These are phyloP conservation scores for Xylariales sp. DNA, from an alignment of 2,329 filamentous ascomycete genomes.

Conservation along the genomic window DNA sequence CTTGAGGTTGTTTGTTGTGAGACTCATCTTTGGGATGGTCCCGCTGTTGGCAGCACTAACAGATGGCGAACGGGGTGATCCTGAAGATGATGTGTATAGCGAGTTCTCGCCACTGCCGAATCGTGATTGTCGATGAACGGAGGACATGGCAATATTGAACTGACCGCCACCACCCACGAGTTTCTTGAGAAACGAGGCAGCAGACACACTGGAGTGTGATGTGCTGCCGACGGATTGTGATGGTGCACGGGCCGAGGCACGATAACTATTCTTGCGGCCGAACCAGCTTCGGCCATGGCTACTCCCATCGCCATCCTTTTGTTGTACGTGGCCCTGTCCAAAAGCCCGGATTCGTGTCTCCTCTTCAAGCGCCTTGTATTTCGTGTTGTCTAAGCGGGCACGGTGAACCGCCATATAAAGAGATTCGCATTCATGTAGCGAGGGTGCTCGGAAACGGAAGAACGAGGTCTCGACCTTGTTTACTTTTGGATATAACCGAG, in stretches of 20 bases:
- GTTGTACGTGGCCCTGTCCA: conserved; percentile 65
- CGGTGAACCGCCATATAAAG: conserved; percentile 90
- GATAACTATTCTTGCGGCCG: conserved; percentile 73
- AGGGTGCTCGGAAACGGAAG: conserved; percentile 89
- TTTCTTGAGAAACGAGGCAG: conserved; percentile 80
- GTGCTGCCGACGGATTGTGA: conserved; percentile 78
- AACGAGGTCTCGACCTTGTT: conserved; percentile 74
- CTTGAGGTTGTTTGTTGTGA: conserved; percentile 82
- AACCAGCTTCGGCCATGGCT: conserved; percentile 67
- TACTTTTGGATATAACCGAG: conserved; percentile 71
- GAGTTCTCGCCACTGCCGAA: conserved; percentile 67
- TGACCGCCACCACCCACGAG: conserved; percentile 77
- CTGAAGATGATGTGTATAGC: conserved; percentile 69
- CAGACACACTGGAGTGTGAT: conserved; percentile 71
- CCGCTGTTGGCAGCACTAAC: conserved; percentile 65
- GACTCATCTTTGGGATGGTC: conserved; percentile 59
- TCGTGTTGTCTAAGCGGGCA: conserved; percentile 90
- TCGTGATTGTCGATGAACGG: conserved; percentile 70
- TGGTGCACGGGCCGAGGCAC: conserved; percentile 70
- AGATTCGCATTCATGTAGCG: conserved; percentile 79
- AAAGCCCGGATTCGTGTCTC: conserved; percentile 78
- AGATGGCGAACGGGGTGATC: conserved; percentile 66
- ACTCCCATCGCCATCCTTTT: conserved; percentile 61
- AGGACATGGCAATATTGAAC: conserved; percentile 87
- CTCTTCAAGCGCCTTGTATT: conserved; percentile 77